Percentiles rank a stretch among this genome's conserved stretches.
Evolutionary conservation across 495 filamentous ascomycete genomes (phyloP).

Genomic region (Neurospora hispaniola): DNA sequence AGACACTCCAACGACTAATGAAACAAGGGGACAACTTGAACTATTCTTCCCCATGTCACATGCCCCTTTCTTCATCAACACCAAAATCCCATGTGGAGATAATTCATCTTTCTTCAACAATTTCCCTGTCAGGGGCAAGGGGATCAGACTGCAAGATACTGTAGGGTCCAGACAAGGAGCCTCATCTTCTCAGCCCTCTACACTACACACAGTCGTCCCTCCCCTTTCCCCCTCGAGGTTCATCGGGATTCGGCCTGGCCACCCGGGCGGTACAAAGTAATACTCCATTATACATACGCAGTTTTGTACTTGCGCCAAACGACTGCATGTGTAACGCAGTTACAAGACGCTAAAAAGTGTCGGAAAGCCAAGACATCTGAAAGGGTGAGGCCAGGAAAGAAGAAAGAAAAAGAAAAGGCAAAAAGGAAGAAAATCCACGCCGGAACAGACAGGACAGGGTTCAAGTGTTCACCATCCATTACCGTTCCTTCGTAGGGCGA

Average conservation of each 20-base stretch:
- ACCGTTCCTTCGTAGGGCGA: not conserved
- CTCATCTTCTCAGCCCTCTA: not conserved
- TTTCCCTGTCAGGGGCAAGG: not conserved
- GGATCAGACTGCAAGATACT: not conserved
- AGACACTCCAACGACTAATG: not conserved
- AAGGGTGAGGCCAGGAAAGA: not conserved
- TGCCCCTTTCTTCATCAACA: not conserved
- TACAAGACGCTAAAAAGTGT: not conserved
- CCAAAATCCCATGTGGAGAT: not conserved
- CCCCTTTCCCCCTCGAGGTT: not conserved
- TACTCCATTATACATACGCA: not conserved
- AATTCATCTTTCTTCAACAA: not conserved
- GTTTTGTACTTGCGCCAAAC: not conserved
- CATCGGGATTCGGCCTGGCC: not conserved
- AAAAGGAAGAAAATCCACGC: not conserved
- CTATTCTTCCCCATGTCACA: not conserved
- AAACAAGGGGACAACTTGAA: not conserved
- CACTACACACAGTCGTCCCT: not conserved
- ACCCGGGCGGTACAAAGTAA: not conserved
- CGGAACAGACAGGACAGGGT: not conserved
- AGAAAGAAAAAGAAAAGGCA: not conserved
- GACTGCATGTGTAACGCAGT: not conserved
- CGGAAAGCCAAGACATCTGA: not conserved
- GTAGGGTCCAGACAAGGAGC: not conserved
- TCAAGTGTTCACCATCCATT: not conserved